These are phyloP conservation scores for Russula griseocarnosa DNA, from an alignment of 768 basidiomycete genomes.

Conservation along the genomic window DNA sequence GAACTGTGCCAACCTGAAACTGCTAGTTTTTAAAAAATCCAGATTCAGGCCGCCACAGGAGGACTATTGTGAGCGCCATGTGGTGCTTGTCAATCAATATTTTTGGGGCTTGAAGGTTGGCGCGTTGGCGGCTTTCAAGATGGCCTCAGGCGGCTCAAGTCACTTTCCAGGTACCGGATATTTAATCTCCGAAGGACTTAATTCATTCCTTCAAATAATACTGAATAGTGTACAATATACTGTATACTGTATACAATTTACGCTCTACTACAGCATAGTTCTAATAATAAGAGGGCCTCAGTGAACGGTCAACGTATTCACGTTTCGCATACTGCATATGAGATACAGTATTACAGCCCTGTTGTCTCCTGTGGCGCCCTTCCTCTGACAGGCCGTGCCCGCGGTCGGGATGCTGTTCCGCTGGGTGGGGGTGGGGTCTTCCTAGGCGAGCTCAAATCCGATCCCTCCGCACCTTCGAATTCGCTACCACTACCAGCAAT, in stretches of 20 bases:
- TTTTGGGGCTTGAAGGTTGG: no score
- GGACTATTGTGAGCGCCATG: no score
- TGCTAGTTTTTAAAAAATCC: no score
- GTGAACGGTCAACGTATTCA: not conserved
- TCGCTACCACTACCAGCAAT: constrained; percentile 18
- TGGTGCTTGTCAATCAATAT: no score
- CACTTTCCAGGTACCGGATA: not conserved
- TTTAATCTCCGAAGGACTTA: not conserved
- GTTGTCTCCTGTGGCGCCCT: not conserved
- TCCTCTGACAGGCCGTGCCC: constrained; percentile 21
- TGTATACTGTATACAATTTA: not conserved
- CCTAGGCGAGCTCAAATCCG: not conserved
- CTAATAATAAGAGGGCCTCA: no score
- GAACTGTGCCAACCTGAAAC: no score
- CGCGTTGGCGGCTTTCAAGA: no score
- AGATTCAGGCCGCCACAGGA: no score
- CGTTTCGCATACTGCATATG: not conserved
- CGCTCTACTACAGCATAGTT: no score
- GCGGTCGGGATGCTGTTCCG: constrained; percentile 18
- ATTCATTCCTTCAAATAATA: no score
- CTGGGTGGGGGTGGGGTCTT: constrained; percentile 30
- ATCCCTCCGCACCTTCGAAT: not conserved
- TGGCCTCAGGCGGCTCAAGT: no score
- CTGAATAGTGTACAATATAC: no score
- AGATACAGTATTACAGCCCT: not conserved